Base-by-base conservation (phyloP, 176 grass and related monocot genomes). In the Elymus sibiricus region DNA sequence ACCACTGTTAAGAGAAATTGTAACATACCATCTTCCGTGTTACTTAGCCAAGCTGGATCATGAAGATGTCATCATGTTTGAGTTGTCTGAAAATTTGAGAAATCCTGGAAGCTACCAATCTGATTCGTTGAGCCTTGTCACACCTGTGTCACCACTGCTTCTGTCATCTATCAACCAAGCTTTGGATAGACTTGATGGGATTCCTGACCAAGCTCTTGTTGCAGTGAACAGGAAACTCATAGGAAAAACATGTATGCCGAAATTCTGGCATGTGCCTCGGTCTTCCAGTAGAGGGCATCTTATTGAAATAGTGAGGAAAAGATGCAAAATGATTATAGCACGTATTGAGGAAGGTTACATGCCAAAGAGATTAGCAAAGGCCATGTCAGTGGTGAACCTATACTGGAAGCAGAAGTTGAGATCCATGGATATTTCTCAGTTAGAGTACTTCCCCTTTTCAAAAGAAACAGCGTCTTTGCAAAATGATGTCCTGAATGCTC, bases 401-500 rank as follows among this genome's bases (percentile, higher is more conserved):
- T 63, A 51, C 40, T 72, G 14, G 44, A 86, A 86, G 27, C 70
- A 63, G 37, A 82, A 63, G 9, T 24, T 61, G 17, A 82, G 64
- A 63, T 53, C 71, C 34, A 37, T 42, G 39, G 72, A 63, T 86
- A 82, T 90, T 64, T 82, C 83, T 19, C 72, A 71, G 7, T 78
- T 79, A 40, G 78, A 78, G 64, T 86, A 86, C 24, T 90, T 86
- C 13, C 79, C 88, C 29, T 90, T 82, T 51, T 6, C 78, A 25
- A 71, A 42, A 55, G 63, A 42, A 82, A 86, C 64, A 31, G 39
- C 63, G 25, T 82, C 11, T 10, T 71, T 82, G 63, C 88, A 86
- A 64, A 82, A 78, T 72, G 29, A 78, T 82, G 44, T 86, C 79
- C 51, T 90, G 51, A 82, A 90, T 82, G 83, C 88, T 53, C 73